phyloP scores from a whole-genome alignment of 2,329 filamentous ascomycete genomes.

The Fusarium graminum region DNA sequence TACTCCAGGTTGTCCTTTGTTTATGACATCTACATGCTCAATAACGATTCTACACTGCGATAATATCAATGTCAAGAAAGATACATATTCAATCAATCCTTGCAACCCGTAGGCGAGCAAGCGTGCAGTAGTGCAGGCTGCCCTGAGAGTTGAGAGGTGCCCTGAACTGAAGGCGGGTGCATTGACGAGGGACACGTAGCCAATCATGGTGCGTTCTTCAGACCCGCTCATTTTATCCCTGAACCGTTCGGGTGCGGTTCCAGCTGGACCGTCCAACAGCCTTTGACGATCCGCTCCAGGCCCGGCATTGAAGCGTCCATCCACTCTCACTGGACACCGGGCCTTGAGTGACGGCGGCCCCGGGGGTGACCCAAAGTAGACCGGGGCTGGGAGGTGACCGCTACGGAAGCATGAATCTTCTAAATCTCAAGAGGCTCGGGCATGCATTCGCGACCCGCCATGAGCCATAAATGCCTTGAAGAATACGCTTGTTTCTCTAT shows the following conservation, averaged over 20 bases:
- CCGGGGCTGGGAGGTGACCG: slow-evolving; percentile 37
- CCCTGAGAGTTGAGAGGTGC: slow-evolving; percentile 34
- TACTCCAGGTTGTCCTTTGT: no score
- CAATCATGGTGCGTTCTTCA: slow-evolving; percentile 18
- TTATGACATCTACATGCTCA: no score
- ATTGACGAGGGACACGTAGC: slow-evolving; percentile 26
- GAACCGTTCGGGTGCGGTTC: slow-evolving; percentile 16
- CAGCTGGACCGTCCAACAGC: slow-evolving; percentile 26
- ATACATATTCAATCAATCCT: no score
- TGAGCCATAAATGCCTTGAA: slow-evolving; percentile 20
- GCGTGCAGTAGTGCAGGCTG: slow-evolving; percentile 15
- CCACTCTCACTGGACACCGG: slow-evolving; percentile 22
- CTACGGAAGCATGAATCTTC: slow-evolving; percentile 35
- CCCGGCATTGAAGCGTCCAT: slow-evolving; percentile 18
- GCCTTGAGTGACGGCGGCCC: slow-evolving; percentile 26
- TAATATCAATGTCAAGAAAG: no score
- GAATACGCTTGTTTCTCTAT: slow-evolving; percentile 1
- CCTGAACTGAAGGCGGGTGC: slow-evolving; percentile 37
- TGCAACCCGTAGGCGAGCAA: no score
- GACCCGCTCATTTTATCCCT: slow-evolving; percentile 39
- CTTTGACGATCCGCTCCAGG: slow-evolving; percentile 38
- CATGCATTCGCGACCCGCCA: slow-evolving; percentile 24
- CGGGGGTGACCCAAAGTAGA: slow-evolving; percentile 24
- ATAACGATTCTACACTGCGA: no score
- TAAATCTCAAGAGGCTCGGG: slow-evolving; percentile 30